A percentile compares a stretch with the other conserved stretches of the same genome.
phyloP scores from a whole-genome alignment of 1,284 basidiomycete species.

The Sporisorium sorghi region DNA sequence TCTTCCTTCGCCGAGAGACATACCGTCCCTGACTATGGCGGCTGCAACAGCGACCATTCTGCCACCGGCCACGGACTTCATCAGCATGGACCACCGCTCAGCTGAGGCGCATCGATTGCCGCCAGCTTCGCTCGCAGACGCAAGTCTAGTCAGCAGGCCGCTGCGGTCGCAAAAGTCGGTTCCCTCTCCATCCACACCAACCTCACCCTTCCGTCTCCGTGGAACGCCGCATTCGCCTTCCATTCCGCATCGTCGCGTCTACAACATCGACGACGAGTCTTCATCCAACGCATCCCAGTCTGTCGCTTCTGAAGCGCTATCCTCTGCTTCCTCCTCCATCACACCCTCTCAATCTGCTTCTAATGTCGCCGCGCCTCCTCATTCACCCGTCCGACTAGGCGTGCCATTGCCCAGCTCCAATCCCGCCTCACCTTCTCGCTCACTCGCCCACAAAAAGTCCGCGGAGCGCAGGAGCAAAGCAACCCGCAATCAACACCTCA shows the following conservation, averaged over 20 bases:
- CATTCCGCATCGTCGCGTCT: constrained; percentile 37
- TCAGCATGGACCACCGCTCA: constrained; percentile 35
- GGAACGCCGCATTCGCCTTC: constrained; percentile 23
- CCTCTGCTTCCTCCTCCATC: constrained; percentile 17
- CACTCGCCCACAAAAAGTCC: constrained; percentile 31
- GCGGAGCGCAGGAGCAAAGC: constrained; percentile 35
- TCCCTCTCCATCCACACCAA: constrained; percentile 32
- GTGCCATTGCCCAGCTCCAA: constrained; percentile 16
- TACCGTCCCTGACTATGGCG: constrained; percentile 24
- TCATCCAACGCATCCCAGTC: constrained; percentile 7
- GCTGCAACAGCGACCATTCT: constrained; percentile 38
- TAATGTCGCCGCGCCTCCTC: constrained; percentile 20
- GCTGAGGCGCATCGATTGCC: constrained; percentile 30
- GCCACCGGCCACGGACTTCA: constrained; percentile 36
- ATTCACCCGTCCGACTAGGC: constrained; percentile 12
- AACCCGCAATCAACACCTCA: constrained; percentile 40
- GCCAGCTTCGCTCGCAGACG: constrained; percentile 12
- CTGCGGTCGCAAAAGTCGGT: constrained; percentile 29
- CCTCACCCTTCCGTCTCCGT: constrained; percentile 25
- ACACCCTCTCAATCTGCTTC: constrained; percentile 32
- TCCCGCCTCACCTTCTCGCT: constrained; percentile 21
- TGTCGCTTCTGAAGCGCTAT: constrained; percentile 9
- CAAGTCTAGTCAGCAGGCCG: constrained; percentile 10
- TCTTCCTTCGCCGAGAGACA: neutral
- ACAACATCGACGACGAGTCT: constrained; percentile 38